Evolutionary conservation across 2,329 filamentous ascomycete species (phyloP).

Genomic region (Pestalotiopsis sp.): DNA sequence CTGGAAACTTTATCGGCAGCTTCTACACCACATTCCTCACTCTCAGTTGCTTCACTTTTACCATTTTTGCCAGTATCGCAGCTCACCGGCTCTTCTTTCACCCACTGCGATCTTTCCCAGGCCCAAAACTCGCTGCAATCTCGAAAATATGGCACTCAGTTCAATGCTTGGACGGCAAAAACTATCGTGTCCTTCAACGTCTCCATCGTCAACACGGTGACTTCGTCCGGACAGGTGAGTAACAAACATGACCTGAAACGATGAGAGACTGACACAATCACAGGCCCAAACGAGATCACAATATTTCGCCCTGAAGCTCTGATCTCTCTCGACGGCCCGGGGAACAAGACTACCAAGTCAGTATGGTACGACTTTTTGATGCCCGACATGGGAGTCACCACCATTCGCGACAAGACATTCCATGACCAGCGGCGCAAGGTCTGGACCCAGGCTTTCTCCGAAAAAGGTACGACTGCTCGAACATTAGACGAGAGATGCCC

Average conservation of each 20-base stretch:
- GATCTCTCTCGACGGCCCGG: constrained; percentile 10
- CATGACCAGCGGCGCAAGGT: constrained; percentile 15
- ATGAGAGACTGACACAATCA: not conserved
- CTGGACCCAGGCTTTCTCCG: constrained; percentile 18
- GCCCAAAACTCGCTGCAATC: not conserved
- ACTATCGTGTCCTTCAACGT: not conserved
- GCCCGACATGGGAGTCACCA: constrained; percentile 14
- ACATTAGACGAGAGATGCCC: not conserved
- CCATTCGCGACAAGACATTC: constrained; percentile 15
- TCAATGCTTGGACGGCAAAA: not conserved
- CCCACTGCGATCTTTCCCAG: not conserved
- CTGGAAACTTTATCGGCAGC: not conserved
- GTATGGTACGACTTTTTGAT: constrained; percentile 16
- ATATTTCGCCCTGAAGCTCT: constrained; percentile 13
- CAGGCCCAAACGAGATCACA: constrained; percentile 19
- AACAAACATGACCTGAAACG: not conserved
- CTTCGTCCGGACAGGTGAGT: constrained; percentile 1
- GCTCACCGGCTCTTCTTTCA: not conserved
- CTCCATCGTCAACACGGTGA: not conserved
- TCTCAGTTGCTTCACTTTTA: not conserved
- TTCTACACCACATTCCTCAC: not conserved
- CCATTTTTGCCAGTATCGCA: not conserved
- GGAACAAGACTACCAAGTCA: constrained; percentile 15
- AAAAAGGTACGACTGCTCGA: not conserved
- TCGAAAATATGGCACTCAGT: not conserved